Evolutionary conservation across 495 filamentous ascomycete genomes (phyloP).

Genomic region (Poronia punctata): DNA sequence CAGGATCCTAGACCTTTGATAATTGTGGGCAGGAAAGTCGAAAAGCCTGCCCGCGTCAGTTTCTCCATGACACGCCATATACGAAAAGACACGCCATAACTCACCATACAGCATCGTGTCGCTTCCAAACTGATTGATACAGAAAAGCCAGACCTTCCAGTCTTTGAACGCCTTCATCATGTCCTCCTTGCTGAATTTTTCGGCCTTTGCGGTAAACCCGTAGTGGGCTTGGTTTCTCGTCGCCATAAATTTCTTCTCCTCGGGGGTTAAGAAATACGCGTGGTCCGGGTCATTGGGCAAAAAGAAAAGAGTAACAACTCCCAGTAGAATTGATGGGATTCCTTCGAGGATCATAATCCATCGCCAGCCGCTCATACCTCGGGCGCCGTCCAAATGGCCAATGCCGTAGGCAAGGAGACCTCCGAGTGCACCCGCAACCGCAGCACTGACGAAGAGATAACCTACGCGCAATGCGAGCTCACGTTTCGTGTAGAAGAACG

Average conservation of each 20-base stretch:
- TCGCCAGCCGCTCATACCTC: constrained; percentile 54
- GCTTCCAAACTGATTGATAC: constrained; percentile 57
- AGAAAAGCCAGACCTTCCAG: constrained; percentile 62
- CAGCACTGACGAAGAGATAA: constrained; percentile 70
- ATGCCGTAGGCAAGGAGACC: constrained; percentile 71
- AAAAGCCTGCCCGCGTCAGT: constrained; percentile 42
- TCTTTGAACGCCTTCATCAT: constrained; percentile 47
- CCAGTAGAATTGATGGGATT: constrained; percentile 58
- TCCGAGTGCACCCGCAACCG: constrained; percentile 68
- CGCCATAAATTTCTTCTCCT: constrained; percentile 49
- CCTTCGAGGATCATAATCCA: constrained; percentile 71
- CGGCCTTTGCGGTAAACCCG: constrained; percentile 53
- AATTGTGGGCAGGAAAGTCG: constrained; percentile 72
- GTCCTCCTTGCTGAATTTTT: constrained; percentile 49
- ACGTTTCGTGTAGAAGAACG: constrained; percentile 66
- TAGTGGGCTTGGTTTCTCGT: constrained; percentile 42
- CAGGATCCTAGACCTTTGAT: constrained; percentile 61
- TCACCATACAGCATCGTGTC: constrained; percentile 67
- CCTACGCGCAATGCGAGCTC: constrained; percentile 69
- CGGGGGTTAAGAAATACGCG: constrained; percentile 53
- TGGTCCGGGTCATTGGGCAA: constrained; percentile 59
- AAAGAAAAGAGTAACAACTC: constrained; percentile 52
- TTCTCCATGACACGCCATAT: background rate
- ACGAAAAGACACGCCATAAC: background rate
- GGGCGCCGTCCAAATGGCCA: constrained; percentile 60